Evolutionary conservation across 768 basidiomycete genomes (phyloP).

Genomic region (Jaapia argillacea): DNA sequence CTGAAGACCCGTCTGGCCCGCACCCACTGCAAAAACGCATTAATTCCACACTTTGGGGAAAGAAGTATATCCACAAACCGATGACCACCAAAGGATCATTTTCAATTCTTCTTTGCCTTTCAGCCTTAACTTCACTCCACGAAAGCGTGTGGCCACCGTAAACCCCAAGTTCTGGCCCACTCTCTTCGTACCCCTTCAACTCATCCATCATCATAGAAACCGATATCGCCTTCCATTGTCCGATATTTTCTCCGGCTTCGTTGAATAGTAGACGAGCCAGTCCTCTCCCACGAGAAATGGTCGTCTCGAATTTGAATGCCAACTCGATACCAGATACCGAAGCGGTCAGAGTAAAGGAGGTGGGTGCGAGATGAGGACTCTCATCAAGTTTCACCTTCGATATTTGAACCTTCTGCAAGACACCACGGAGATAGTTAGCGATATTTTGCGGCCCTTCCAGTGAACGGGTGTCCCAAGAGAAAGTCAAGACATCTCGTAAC

Average conservation of each 20-base stretch:
- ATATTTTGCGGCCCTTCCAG: too few species aligned
- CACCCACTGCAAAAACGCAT: constrained; percentile 24
- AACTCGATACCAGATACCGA: constrained; percentile 7
- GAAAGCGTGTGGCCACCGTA: constrained; percentile 26
- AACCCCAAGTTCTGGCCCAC: constrained; percentile 17
- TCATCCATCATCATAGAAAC: constrained; percentile 11
- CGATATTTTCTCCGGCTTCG: background rate
- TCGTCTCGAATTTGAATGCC: constrained; percentile 8
- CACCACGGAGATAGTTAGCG: constrained; percentile 5
- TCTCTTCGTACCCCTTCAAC: constrained; percentile 26
- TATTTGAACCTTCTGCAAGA: constrained; percentile 6
- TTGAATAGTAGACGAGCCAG: background rate
- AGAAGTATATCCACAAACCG: constrained; percentile 18
- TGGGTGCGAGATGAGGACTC: constrained; percentile 4
- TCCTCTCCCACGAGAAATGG: constrained; percentile 5
- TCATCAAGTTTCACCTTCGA: constrained; percentile 11
- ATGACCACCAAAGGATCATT: constrained; percentile 28
- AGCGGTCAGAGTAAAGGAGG: constrained; percentile 1
- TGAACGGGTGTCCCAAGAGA: constrained; percentile 15
- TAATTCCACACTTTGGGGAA: background rate
- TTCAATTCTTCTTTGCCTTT: constrained; percentile 26
- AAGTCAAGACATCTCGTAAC: constrained; percentile 15
- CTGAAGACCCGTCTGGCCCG: constrained; percentile 32
- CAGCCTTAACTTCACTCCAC: constrained; percentile 24
- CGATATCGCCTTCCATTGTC: constrained; percentile 4